A percentile compares a stretch with the other conserved stretches of the same genome.
Evolutionary conservation across 2,329 filamentous ascomycete species (phyloP).

Genomic region (Colletotrichum tropicale): DNA sequence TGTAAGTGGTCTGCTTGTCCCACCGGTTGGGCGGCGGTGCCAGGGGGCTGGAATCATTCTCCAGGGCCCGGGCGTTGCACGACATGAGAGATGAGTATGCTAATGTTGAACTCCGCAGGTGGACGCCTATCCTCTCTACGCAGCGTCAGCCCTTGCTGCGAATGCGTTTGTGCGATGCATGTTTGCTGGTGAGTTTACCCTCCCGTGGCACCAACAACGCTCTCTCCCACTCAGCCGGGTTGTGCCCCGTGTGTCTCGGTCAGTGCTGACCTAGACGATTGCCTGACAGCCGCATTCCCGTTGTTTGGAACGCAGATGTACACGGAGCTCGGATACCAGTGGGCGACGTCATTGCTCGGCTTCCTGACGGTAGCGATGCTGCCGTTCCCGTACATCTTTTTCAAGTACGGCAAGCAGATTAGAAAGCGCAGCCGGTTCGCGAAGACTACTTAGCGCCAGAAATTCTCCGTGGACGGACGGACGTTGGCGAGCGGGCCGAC

Average conservation of each 20-base stretch:
- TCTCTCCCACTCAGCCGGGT: slow-evolving; percentile 24
- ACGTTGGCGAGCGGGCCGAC: background rate
- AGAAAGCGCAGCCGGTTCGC: slow-evolving; percentile 61
- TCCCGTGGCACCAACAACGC: slow-evolving; percentile 3
- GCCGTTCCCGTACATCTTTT: slow-evolving; percentile 69
- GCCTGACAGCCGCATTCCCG: slow-evolving; percentile 68
- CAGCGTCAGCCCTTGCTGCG: slow-evolving; percentile 79
- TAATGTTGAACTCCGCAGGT: slow-evolving; percentile 47
- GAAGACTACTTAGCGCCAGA: slow-evolving; percentile 18
- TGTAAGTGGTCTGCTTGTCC: slow-evolving; percentile 52
- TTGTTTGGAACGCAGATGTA: slow-evolving; percentile 80
- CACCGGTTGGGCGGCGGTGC: background rate
- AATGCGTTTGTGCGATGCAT: slow-evolving; percentile 80
- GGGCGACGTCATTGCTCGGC: slow-evolving; percentile 67
- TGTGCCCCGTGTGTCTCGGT: slow-evolving; percentile 1
- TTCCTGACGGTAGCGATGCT: slow-evolving; percentile 67
- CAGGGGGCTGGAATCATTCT: slow-evolving; percentile 20
- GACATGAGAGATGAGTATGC: background rate
- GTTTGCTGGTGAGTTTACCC: slow-evolving; percentile 68
- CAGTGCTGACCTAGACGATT: background rate
- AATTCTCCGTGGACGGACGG: background rate
- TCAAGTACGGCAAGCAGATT: slow-evolving; percentile 63
- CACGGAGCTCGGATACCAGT: slow-evolving; percentile 69
- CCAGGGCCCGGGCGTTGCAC: slow-evolving; percentile 5
- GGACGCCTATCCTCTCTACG: slow-evolving; percentile 78